These are phyloP conservation scores for Colletotrichum sp. DNA, from an alignment of 2,329 filamentous ascomycete genomes.

Conservation along the genomic window DNA sequence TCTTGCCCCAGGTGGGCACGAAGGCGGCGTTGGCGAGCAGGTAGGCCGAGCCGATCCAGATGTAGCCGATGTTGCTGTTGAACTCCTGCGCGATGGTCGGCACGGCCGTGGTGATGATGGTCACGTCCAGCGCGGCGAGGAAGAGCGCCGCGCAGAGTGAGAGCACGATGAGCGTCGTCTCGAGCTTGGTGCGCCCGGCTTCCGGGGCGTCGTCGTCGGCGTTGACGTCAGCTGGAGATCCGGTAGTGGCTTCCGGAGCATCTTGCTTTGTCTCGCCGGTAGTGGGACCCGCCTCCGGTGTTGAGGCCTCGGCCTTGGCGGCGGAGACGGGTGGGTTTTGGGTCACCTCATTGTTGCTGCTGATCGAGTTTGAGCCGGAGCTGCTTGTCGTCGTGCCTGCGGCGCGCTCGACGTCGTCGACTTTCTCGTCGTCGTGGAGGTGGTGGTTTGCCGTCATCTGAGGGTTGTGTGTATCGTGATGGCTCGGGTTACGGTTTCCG, in stretches of 20 bases:
- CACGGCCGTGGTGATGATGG: constrained; percentile 65
- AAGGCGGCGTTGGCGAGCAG: constrained; percentile 71
- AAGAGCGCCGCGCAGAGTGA: constrained; percentile 35
- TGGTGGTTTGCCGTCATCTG: constrained; percentile 3
- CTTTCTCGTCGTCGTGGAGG: constrained; percentile 16
- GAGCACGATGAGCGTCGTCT: constrained; percentile 31
- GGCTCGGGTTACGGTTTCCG: background rate
- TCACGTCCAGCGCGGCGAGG: constrained; percentile 53
- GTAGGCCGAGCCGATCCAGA: constrained; percentile 79
- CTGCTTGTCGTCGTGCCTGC: constrained; percentile 1
- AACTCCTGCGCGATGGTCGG: constrained; percentile 65
- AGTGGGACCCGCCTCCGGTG: background rate
- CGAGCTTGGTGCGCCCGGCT: constrained; percentile 37
- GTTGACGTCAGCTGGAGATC: background rate
- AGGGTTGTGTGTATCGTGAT: background rate
- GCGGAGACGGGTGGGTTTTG: background rate
- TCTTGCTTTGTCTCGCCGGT: background rate
- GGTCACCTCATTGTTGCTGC: background rate
- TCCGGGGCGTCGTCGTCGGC: constrained; percentile 28
- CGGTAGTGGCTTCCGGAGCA: background rate
- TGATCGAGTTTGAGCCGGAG: constrained; percentile 10
- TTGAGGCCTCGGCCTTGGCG: background rate
- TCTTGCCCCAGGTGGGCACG: constrained; percentile 72
- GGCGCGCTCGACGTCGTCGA: constrained; percentile 11
- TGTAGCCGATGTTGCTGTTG: constrained; percentile 68